These are phyloP conservation scores for Rhododendron griersonianum DNA, from an alignment of 148 eudicot genomes.

Conservation along the genomic window DNA sequence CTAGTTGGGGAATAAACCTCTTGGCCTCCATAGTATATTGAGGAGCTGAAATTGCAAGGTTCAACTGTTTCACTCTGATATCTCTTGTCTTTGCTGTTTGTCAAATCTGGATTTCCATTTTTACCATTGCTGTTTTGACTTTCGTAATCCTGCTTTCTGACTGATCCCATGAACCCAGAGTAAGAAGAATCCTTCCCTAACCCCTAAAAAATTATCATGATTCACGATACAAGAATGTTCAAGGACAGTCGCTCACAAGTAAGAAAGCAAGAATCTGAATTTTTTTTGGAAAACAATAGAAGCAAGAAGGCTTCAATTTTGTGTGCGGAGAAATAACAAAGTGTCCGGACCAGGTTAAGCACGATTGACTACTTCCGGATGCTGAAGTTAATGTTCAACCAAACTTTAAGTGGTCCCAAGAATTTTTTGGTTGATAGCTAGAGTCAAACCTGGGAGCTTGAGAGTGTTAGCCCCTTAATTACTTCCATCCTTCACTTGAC, in stretches of 20 bases:
- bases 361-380: not conserved
- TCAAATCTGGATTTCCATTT: slow-evolving; percentile 24
- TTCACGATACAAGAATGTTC: not conserved
- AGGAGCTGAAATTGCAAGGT: slow-evolving; percentile 60
- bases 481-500: not conserved
- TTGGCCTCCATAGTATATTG: slow-evolving; percentile 88
- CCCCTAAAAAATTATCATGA: slow-evolving; percentile 15
- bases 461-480: not conserved
- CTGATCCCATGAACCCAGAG: slow-evolving; percentile 11
- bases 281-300: not conserved
- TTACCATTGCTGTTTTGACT: slow-evolving; percentile 27
- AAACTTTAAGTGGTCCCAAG: not conserved
- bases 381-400: not conserved
- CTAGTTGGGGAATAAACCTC: slow-evolving; percentile 58
- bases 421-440: not conserved
- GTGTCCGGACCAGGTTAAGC: not conserved
- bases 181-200: slow-evolving; percentile 19
- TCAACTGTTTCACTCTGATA: slow-evolving; percentile 33
- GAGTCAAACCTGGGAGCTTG: not conserved
- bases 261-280: not conserved
- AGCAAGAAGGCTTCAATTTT: not conserved
- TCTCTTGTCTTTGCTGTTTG: slow-evolving; percentile 20
- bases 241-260: not conserved
- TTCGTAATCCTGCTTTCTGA: slow-evolving; percentile 19
- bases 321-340: not conserved